phyloP scores from a whole-genome alignment of 768 basidiomycete species.

The Panus rudis region DNA sequence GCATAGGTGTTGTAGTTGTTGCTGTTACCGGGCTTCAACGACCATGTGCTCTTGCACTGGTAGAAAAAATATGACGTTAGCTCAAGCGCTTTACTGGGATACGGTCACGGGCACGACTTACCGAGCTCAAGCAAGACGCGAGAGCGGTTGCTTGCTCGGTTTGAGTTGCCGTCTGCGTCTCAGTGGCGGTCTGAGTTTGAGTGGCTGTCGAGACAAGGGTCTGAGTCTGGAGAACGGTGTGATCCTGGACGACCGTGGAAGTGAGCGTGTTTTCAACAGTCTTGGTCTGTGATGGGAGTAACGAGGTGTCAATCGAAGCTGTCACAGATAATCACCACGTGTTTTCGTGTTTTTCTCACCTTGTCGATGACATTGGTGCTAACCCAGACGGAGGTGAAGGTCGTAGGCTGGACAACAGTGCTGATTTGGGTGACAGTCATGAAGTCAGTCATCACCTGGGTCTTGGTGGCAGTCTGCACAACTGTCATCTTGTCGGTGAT shows the following conservation, averaged over 20 bases:
- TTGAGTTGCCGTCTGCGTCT: slow-evolving; percentile 38
- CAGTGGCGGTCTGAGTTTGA: slow-evolving; percentile 26
- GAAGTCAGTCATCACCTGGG: slow-evolving; percentile 41
- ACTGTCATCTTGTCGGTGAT: slow-evolving; percentile 29
- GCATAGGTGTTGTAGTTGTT: slow-evolving; percentile 35
- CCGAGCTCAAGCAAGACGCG: slow-evolving; percentile 45
- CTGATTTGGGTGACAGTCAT: slow-evolving; percentile 46
- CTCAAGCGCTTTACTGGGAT: slow-evolving; percentile 5
- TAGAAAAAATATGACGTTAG: slow-evolving; percentile 7
- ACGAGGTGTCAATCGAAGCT: neutral
- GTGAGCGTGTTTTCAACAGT: slow-evolving; percentile 53
- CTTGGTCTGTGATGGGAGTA: slow-evolving; percentile 36
- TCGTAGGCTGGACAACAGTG: slow-evolving; percentile 51
- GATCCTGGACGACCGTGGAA: slow-evolving; percentile 41
- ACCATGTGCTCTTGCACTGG: slow-evolving; percentile 55
- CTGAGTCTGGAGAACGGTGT: slow-evolving; percentile 42
- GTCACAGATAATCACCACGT: neutral
- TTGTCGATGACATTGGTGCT: slow-evolving; percentile 53
- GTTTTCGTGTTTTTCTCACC: no score
- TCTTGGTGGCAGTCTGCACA: slow-evolving; percentile 42
- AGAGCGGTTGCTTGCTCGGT: slow-evolving; percentile 44
- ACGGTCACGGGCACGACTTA: slow-evolving; percentile 18
- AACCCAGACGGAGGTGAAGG: slow-evolving; percentile 45
- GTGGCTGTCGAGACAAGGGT: slow-evolving; percentile 41
- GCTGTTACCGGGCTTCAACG: slow-evolving; percentile 45